A percentile compares a stretch with the other conserved stretches of the same genome.
Conservation (phyloP, 2,329 filamentous ascomycete genomes). For the Massarina eburnea region DNA sequence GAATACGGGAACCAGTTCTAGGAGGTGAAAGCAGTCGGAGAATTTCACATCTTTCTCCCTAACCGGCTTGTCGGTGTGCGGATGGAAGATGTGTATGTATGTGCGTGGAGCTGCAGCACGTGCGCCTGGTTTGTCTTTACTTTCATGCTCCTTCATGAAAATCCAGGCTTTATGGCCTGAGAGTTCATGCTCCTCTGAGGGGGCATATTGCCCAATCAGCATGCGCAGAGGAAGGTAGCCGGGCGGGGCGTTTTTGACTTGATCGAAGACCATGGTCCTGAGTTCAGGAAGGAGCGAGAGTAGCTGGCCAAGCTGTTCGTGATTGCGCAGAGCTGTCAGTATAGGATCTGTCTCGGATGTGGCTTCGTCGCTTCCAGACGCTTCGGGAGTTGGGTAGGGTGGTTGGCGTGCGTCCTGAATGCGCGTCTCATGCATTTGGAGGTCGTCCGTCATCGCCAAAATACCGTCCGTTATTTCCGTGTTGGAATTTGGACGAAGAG, state of each 20-base stretch:
- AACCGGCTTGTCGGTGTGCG: neutral
- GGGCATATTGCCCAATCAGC: slow-evolving; percentile 1
- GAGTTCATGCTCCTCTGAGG: neutral
- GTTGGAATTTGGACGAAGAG: neutral
- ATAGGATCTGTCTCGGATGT: slow-evolving; percentile 1
- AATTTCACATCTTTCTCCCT: slow-evolving; percentile 5
- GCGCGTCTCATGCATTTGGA: neutral
- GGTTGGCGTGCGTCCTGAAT: neutral
- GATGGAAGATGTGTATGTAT: slow-evolving; percentile 2
- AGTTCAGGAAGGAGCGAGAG: slow-evolving; percentile 5
- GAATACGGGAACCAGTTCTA: slow-evolving; percentile 4
- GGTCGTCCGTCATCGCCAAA: neutral
- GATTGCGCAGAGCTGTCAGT: neutral
- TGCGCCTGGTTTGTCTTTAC: neutral
- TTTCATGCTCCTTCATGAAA: slow-evolving; percentile 8
- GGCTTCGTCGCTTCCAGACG: neutral
- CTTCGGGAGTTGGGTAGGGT: neutral
- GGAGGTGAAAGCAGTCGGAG: slow-evolving; percentile 1
- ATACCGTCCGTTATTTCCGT: neutral
- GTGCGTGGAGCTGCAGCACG: slow-evolving; percentile 8
- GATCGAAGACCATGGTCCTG: slow-evolving; percentile 2
- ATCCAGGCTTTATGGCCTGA: slow-evolving; percentile 5
- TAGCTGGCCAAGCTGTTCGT: neutral
- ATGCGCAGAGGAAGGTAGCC: slow-evolving; percentile 6
- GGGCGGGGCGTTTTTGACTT: neutral